phyloP scores from a whole-genome alignment of 495 filamentous ascomycete genomes.

The Sordaria brevicollis region DNA sequence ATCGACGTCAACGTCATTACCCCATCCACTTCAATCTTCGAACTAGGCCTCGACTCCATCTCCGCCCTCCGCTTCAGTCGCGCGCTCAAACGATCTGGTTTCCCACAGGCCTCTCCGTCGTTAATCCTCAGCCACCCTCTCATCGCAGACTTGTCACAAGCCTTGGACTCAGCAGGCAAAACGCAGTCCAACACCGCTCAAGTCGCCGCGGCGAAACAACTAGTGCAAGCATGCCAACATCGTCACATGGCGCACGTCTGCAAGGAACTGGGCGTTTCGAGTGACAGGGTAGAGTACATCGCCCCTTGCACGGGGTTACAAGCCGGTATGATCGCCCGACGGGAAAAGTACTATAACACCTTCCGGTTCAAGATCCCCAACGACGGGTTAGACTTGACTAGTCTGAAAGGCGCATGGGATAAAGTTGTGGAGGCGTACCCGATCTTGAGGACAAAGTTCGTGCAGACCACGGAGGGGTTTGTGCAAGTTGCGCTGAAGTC shows the following conservation, averaged over 20 bases:
- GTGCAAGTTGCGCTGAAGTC: conserved; percentile 55
- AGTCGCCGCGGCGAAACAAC: conserved; percentile 9
- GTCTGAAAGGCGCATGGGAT: conserved; percentile 42
- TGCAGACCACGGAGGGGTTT: conserved; percentile 56
- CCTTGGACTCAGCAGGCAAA: conserved; percentile 1
- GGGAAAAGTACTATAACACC: conserved; percentile 60
- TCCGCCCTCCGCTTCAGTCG: conserved; percentile 56
- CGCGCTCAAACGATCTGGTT: conserved; percentile 40
- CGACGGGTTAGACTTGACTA: conserved; percentile 23
- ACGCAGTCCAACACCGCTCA: background rate
- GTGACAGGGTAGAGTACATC: conserved; percentile 52
- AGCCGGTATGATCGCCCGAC: conserved; percentile 66
- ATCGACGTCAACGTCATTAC: conserved; percentile 34
- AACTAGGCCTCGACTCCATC: conserved; percentile 75
- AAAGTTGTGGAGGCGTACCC: conserved; percentile 36
- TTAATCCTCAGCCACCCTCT: conserved; percentile 53
- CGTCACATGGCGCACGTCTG: conserved; percentile 22
- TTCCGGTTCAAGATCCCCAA: conserved; percentile 48
- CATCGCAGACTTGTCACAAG: conserved; percentile 12
- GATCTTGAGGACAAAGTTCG: conserved; percentile 57
- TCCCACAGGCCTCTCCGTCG: conserved; percentile 48
- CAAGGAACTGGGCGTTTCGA: conserved; percentile 30
- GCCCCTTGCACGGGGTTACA: conserved; percentile 71
- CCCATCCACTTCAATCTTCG: conserved; percentile 57
- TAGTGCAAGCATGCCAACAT: conserved; percentile 21